Base-by-base conservation (phyloP, 257 asterid genomes). In the Scutellaria galericulata region DNA sequence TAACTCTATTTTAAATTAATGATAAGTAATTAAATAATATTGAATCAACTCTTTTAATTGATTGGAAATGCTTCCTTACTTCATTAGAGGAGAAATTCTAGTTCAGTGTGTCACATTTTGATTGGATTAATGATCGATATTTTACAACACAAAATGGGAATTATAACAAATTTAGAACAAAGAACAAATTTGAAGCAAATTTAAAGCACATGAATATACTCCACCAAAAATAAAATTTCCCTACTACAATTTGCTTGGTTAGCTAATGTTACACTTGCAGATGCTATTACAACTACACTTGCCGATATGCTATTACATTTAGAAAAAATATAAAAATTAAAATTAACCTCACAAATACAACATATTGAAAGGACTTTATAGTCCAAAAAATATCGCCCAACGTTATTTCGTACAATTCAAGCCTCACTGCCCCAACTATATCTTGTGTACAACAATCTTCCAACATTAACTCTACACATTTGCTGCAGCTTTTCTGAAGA, bases 231-330 rank as follows among this genome's bases (percentile, higher is more conserved):
- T 22, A 55, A 55, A 54, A 55, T 2, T 31, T 31, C 5, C 37
- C 37, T 22, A 55, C 7, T 55, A 54, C 31, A 57, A 15, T 12
- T 47, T 58, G 20, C 8, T 45, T 39, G 46, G 20, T 12, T 45
- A 18, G 75, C 51, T 74, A 78, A 75, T 74, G 68, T 59, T 77
- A 81, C 82, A 74, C 54, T 52, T 73, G 75, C 41, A 15, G 56
- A 77, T 51, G 73, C 61, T 68, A 48, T 46, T 62, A 73, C 82
- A 81, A 46, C 52, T 55, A 14, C 10, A 22, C 9, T 10, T 6
- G 42, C 24, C 4, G 20, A 7, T 3, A n/a, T 46, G 14, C 52
- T 46, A 46, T 10, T 8, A 46, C 11, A 44, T 3, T 44, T 44
- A 1, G 1, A 6, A 13, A 53, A 24, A 24, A 7, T 31, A n/a